Percentiles rank a stretch among this genome's conserved stretches.
Conservation (phyloP, 2,329 filamentous ascomycete genomes). For the Lasiodiplodia theobromae region DNA sequence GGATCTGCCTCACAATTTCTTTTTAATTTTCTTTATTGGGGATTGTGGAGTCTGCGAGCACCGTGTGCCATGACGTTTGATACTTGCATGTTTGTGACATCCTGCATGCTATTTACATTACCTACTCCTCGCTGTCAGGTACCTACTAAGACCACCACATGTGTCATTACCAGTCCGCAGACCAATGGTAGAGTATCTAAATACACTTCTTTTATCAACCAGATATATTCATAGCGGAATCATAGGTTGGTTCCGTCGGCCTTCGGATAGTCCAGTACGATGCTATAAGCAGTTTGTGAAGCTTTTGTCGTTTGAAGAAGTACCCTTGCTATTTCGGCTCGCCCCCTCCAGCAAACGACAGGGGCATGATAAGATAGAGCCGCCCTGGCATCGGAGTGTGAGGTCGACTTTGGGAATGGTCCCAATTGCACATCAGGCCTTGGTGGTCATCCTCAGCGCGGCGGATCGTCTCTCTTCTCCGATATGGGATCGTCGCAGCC, state of each 20-base stretch:
- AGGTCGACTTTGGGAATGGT: conserved; percentile 7
- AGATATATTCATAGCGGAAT: too few relatives aligned
- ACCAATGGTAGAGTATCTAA: not conserved
- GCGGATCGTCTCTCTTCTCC: not conserved
- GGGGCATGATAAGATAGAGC: not conserved
- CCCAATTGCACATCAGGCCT: not conserved
- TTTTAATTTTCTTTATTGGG: not conserved
- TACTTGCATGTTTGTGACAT: not conserved
- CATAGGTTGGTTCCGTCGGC: not conserved
- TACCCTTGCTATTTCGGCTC: not conserved
- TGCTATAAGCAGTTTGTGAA: not conserved
- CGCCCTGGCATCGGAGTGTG: conserved; percentile 8
- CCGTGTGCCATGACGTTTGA: too few relatives aligned
- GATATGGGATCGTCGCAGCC: not conserved
- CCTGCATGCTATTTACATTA: not conserved
- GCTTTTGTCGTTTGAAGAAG: not conserved
- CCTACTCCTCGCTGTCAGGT: too few relatives aligned
- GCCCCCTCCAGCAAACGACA: not conserved
- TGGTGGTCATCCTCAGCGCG: not conserved
- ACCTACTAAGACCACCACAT: not conserved
- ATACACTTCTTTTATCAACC: too few relatives aligned
- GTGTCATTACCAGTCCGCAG: not conserved
- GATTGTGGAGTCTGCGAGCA: too few relatives aligned
- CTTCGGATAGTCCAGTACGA: not conserved
- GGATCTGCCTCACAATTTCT: not conserved